phyloP scores from a whole-genome alignment of 176 grass and related monocot species.

The Bothriochloa decipiens region DNA sequence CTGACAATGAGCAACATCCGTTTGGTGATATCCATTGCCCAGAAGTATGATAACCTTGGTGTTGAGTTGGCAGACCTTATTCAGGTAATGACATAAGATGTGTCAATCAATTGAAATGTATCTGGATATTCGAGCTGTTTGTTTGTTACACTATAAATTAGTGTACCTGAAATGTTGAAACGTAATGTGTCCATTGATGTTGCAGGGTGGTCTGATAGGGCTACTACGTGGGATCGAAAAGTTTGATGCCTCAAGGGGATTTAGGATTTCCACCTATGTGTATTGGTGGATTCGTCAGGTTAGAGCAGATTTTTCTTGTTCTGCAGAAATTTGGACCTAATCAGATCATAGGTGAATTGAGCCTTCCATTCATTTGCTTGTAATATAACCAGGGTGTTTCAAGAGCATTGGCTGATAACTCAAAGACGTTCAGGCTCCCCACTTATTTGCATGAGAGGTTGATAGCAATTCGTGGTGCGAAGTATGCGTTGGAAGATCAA shows the following conservation, averaged over 20 bases:
- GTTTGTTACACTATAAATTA: not conserved
- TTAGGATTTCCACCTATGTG: slow-evolving; percentile 91
- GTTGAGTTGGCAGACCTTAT: slow-evolving; percentile 91
- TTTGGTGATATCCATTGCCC: slow-evolving; percentile 95
- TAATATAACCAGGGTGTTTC: slow-evolving; percentile 76
- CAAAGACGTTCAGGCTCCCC: slow-evolving; percentile 81
- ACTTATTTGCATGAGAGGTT: slow-evolving; percentile 87
- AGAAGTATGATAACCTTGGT: slow-evolving; percentile 91
- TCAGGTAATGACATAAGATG: slow-evolving; percentile 56
- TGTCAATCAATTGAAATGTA: not conserved
- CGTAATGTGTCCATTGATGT: slow-evolving; percentile 1
- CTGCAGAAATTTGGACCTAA: not conserved
- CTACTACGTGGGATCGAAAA: slow-evolving; percentile 91
- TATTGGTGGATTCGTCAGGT: slow-evolving; percentile 99
- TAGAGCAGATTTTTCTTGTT: slow-evolving; percentile 15
- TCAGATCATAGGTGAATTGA: not conserved
- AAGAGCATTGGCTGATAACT: slow-evolving; percentile 80
- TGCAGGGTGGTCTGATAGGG: slow-evolving; percentile 90
- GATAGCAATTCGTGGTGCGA: slow-evolving; percentile 72
- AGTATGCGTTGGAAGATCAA: slow-evolving; percentile 72
- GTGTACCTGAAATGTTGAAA: not conserved
- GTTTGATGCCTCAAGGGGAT: slow-evolving; percentile 89
- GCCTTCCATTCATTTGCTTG: slow-evolving; percentile 23
- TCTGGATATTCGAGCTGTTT: not conserved
- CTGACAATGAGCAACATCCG: slow-evolving; percentile 93